These are phyloP conservation scores for Wallacemonas sp. DNA, from an alignment of 208 protist species.

Conservation along the genomic window DNA sequence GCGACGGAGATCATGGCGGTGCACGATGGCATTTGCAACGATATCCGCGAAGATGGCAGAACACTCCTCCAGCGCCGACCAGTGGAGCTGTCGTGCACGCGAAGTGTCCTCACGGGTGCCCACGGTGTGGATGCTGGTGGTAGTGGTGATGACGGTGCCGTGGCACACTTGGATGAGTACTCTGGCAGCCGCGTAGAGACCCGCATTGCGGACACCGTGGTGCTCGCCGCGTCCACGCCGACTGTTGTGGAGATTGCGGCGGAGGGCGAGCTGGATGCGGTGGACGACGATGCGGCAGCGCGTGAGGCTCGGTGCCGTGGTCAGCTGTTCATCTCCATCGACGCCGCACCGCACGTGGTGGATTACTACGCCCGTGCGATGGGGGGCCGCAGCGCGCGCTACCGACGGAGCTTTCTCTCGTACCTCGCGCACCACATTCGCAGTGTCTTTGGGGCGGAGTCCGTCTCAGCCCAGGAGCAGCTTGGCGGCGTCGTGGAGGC, in stretches of 20 bases:
- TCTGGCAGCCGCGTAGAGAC: constrained; percentile 68
- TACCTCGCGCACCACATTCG: constrained; percentile 57
- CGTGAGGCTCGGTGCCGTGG: constrained; percentile 27
- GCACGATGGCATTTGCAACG: constrained; percentile 67
- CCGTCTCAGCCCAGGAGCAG: constrained; percentile 53
- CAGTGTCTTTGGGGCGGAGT: constrained; percentile 63
- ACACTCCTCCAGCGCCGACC: constrained; percentile 77
- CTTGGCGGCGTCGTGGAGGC: constrained; percentile 66
- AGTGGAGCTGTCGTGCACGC: constrained; percentile 31
- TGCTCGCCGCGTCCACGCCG: constrained; percentile 60
- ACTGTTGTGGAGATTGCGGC: constrained; percentile 55
- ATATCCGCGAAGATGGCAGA: constrained; percentile 75
- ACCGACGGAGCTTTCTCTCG: constrained; percentile 63
- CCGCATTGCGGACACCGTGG: constrained; percentile 44
- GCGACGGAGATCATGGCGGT: constrained; percentile 66
- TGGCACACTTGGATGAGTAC: constrained; percentile 28
- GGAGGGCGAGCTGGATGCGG: constrained; percentile 14
- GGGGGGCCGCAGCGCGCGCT: constrained; percentile 43
- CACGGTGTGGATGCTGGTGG: constrained; percentile 1
- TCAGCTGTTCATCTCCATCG: constrained; percentile 65
- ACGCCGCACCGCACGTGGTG: constrained; percentile 63
- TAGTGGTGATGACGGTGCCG: constrained; percentile 7
- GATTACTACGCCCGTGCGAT: constrained; percentile 61
- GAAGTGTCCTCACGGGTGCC: not conserved
- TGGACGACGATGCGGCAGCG: constrained; percentile 19